Conservation (phyloP, 148 eudicot species). For the Nepenthes gracilis region DNA sequence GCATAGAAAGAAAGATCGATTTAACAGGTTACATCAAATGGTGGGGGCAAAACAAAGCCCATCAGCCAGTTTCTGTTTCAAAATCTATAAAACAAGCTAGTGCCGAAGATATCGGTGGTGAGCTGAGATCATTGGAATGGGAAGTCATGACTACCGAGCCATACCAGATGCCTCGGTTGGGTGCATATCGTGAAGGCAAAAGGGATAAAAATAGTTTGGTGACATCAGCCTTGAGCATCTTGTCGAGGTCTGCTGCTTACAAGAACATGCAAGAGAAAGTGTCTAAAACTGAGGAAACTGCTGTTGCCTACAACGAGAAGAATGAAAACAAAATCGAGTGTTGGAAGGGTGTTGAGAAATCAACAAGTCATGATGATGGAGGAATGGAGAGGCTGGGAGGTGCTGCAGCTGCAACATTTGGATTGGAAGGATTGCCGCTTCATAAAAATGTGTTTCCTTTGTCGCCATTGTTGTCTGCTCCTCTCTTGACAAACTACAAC, state of each 20-base stretch:
- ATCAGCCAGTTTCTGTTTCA: constrained; percentile 38
- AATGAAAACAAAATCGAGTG: constrained; percentile 42
- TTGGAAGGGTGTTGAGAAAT: constrained; percentile 57
- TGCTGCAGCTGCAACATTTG: constrained; percentile 15
- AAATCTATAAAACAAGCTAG: constrained; percentile 40
- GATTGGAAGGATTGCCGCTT: constrained; percentile 30
- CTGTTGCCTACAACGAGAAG: constrained; percentile 52
- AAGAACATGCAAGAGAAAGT: constrained; percentile 77
- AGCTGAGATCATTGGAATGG: constrained; percentile 63
- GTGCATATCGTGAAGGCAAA: constrained; percentile 46
- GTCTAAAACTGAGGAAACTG: constrained; percentile 46
- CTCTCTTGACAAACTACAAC: constrained; percentile 68
- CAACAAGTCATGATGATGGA: constrained; percentile 23
- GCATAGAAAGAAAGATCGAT: constrained; percentile 83
- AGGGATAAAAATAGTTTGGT: constrained; percentile 30
- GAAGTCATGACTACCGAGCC: constrained; percentile 59
- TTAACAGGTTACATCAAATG: constrained; percentile 80
- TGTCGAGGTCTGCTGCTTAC: constrained; percentile 78
- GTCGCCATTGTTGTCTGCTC: constrained; percentile 62
- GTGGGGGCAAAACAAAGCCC: constrained; percentile 71
- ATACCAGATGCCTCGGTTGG: constrained; percentile 86
- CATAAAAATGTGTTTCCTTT: constrained; percentile 59
- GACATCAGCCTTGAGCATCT: constrained; percentile 73
- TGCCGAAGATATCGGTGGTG: constrained; percentile 60
- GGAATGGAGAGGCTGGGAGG: constrained; percentile 46